Conservation (phyloP, 495 filamentous ascomycete genomes). For the Friedmanniomyces simplex region DNA sequence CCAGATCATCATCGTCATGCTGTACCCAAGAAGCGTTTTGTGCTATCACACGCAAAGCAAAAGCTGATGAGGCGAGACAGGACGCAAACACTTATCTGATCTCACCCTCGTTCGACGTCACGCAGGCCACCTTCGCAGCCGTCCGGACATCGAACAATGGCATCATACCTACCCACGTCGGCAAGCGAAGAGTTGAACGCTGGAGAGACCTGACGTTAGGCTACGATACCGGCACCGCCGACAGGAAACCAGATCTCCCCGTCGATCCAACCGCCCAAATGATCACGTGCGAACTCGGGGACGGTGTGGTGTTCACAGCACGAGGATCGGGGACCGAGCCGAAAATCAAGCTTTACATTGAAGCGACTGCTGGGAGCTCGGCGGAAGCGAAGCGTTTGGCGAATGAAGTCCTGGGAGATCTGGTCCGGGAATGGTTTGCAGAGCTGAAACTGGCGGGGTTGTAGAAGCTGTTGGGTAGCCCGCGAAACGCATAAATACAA, state of each 20-base stretch:
- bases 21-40: no score
- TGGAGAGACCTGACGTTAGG: conserved; percentile 63
- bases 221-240: conserved; percentile 48
- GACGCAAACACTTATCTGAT: conserved; percentile 59
- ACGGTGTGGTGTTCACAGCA: conserved; percentile 53
- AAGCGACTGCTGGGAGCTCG: conserved; percentile 21
- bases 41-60: background rate
- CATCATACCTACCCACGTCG: conserved; percentile 23
- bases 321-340: conserved; percentile 64
- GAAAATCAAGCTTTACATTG: conserved; percentile 38
- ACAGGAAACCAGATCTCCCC: conserved; percentile 48
- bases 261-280: conserved; percentile 53
- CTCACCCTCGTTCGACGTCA: conserved; percentile 45
- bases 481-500: no score
- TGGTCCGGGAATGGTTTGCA: conserved; percentile 50
- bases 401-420: conserved; percentile 40
- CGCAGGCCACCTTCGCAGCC: conserved; percentile 42
- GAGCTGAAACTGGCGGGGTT: conserved; percentile 14
- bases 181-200: conserved; percentile 36
- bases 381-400: conserved; percentile 44
- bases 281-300: conserved; percentile 60
- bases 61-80: background rate
- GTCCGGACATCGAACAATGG: conserved; percentile 34
- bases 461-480: no score
- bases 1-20: no score